A percentile compares a stretch with the other conserved stretches of the same genome.
These are phyloP conservation scores for Carnegiea gigantea DNA, from an alignment of 179 eudicot genomes.

Conservation along the genomic window DNA sequence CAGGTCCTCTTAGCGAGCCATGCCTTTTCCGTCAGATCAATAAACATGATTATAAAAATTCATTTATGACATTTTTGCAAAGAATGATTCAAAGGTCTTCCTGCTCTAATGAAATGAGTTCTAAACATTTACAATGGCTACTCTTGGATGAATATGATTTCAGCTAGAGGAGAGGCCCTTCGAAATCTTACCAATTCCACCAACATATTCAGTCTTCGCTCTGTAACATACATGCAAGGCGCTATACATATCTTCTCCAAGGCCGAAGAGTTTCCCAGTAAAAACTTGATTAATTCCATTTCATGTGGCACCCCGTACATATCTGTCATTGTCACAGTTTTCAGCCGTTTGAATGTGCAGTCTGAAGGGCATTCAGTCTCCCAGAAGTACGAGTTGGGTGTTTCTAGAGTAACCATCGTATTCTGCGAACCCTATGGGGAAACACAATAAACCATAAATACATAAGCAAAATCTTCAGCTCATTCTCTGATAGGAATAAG, in stretches of 20 bases:
- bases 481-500: background rate
- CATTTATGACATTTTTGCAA: conserved; percentile 1
- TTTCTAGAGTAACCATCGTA: conserved; percentile 42
- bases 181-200: conserved; percentile 66
- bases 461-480: conserved; percentile 4
- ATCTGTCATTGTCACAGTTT: conserved; percentile 68
- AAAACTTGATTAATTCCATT: conserved; percentile 68
- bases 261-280: conserved; percentile 60
- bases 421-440: conserved; percentile 64
- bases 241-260: conserved; percentile 58
- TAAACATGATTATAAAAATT: background rate
- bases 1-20: conserved; percentile 1
- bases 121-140: conserved; percentile 19
- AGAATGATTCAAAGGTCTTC: conserved; percentile 11
- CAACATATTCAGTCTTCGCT: conserved; percentile 58
- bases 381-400: conserved; percentile 66
- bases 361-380: conserved; percentile 47
- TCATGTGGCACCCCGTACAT: conserved; percentile 72
- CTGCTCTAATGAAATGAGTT: conserved; percentile 12
- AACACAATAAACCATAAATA: conserved; percentile 1
- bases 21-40: background rate
- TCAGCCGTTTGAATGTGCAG: conserved; percentile 53
- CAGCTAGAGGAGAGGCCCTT: conserved; percentile 80
- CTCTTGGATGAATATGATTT: conserved; percentile 54
- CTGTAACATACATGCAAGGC: conserved; percentile 58